Evolutionary conservation across 139 green algal species (phyloP), one percentile per base, ranked within the genome.

Genomic region (Chlamydomonas schloesseri): DNA sequence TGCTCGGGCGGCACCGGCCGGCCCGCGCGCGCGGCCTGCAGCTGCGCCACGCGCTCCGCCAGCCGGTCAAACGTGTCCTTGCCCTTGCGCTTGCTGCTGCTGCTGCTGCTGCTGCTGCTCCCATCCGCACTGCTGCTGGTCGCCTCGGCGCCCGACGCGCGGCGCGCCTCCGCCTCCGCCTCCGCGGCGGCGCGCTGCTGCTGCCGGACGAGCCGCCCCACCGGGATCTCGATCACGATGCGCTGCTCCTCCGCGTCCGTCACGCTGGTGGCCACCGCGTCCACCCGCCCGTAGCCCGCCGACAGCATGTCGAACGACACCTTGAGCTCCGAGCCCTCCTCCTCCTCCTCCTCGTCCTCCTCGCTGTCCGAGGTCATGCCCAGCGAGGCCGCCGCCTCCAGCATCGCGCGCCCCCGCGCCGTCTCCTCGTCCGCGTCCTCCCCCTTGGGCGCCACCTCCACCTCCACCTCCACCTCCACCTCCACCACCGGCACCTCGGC

Each of bases 61-160:
- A 87, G 69, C 33, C 69, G 55, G 81, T 87, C 81, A 47, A 87
- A 87, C 17, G 69, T 82, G 65, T 70, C 84, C 80, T 84, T 90
- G 60, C 62, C 62, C 60, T 24, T 53, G 64, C 71, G 62, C 46
- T 29, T 60, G 62, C 60, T 60, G 24, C 47, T 58, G 29, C 21
- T n/a, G 0, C 57, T 75, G 55, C 26, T 64, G 37, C 23, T 33
- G 8, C 37, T 23, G 4, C 33, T 83, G n/a, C 23, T 70, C 29
- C 62, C 76, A n/a, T n/a, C n/a, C n/a, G n/a, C n/a, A n/a, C n/a
- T n/a, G n/a, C n/a, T n/a, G n/a, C n/a, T n/a, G n/a, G n/a, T n/a
- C n/a, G 47, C 71, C n/a, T 17, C 60, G 3, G 57, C 36, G 20
- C 68, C 64, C n/a, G 65, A 60, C 28, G 31, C n/a, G 65, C 62